Percentiles rank a stretch among this genome's conserved stretches.
Conservation (phyloP, 495 filamentous ascomycete species). For the Penicillium subrubescens region DNA sequence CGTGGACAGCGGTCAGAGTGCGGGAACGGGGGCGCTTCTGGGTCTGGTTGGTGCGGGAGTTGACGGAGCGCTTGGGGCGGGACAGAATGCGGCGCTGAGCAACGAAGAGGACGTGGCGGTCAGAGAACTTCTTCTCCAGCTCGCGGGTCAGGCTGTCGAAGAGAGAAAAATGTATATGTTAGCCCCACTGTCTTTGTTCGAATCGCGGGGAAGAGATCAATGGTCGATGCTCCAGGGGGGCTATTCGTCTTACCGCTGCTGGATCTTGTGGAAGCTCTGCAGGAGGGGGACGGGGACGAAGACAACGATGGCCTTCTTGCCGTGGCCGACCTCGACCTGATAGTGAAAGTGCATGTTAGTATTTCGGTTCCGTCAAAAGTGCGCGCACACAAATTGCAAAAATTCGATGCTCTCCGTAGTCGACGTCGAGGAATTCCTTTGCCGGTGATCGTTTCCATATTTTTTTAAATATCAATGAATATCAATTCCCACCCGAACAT, state of each 20-base stretch:
- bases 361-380: conserved; percentile 13
- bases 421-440: conserved; percentile 19
- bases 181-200: conserved; percentile 9
- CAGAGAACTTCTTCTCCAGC: conserved; percentile 99
- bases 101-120: conserved; percentile 98
- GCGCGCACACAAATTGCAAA: conserved; percentile 19
- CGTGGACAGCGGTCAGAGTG: conserved; percentile 96
- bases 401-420: conserved; percentile 18
- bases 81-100: conserved; percentile 98
- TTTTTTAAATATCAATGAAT: too few species aligned
- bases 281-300: conserved; percentile 99
- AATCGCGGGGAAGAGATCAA: not conserved
- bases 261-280: conserved; percentile 92
- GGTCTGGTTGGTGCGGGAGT: conserved; percentile 87
- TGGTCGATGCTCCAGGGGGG: conserved; percentile 6
- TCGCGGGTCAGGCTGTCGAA: conserved; percentile 87
- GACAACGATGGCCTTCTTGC: conserved; percentile 99
- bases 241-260: conserved; percentile 82
- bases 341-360: conserved; percentile 31
- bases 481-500: not conserved
- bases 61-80: conserved; percentile 92
- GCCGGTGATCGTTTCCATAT: conserved; percentile 2
- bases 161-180: conserved; percentile 18
- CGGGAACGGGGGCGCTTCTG: conserved; percentile 98
- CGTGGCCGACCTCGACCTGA: conserved; percentile 98